Base-by-base conservation (phyloP, 306 rosid genomes). In the Acacia acuminata region DNA sequence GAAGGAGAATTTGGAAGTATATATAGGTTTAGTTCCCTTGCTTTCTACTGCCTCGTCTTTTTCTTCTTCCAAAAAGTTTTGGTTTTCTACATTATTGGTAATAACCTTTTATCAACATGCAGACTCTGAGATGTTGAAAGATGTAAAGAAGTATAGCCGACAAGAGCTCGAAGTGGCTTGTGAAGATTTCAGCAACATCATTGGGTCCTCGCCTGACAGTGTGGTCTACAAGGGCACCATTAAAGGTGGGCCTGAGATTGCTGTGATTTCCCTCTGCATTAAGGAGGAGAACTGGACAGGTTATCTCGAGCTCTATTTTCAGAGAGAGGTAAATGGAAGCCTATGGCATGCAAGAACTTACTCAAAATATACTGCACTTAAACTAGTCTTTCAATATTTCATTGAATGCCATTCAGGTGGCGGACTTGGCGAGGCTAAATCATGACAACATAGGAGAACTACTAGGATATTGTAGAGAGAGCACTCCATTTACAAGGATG, bases 111-210 rank as follows among this genome's bases (percentile, higher is more conserved):
- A 24, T 79, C 68, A 53, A 45, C 66, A 22, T 82, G 86, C 94
- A 96, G 99, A 96, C 72, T 88, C 94, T 0, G 97, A 92, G 79
- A 76, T 90, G 89, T 81, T 94, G 87, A 96, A 92, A 84, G 94
- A 92, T 56, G 93, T 96, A 30, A 88, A 32, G 81, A 88, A 84
- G 77, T 92, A 90, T 85, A 82, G 86, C 83, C 91, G 99, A 82
- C 95, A 91, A 85, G 99, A 94, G 48, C 97, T 96, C 77, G 99
- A 96, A 91, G 92, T 92, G 73, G 99, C 99, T 65, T 96, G 98
- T 79, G 99, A 96, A 87, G 99, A 96, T 85, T 96, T 96, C 85
- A 96, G 99, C 88, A 96, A 96, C 82, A 94, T 94, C 77, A 96
- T 96, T 76, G 99, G 99, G 64, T 94, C 99, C 80, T 96, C 99